These are phyloP conservation scores for Eucalyptus sp. DNA, from an alignment of 345 rosid species.

Conservation along the genomic window DNA sequence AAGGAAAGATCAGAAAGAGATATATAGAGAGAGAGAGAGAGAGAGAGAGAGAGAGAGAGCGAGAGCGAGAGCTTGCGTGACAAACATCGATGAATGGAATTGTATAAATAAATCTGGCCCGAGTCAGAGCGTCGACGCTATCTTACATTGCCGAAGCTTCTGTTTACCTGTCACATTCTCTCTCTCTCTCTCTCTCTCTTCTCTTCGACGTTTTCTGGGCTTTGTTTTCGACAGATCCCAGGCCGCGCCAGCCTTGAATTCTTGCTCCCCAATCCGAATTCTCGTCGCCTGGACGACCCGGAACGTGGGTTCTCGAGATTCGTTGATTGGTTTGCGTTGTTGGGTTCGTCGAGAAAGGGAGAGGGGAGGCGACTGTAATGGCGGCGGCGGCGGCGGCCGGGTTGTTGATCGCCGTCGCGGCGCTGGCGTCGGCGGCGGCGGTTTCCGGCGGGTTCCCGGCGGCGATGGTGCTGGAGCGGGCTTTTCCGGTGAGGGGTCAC, in stretches of 20 bases:
- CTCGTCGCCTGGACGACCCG: neutral
- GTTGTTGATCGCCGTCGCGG: conserved; percentile 1
- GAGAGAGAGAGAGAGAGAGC: neutral
- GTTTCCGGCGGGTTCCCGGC: conserved; percentile 16
- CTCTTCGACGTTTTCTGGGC: neutral
- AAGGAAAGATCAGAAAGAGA: neutral
- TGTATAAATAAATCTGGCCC: neutral
- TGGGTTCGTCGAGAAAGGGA: neutral
- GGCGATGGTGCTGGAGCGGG: conserved; percentile 16
- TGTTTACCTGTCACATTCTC: neutral
- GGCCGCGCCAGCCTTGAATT: neutral
- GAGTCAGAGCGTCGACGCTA: rapidly evolving
- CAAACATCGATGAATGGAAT: neutral
- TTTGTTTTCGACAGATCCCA: neutral
- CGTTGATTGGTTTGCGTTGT: neutral
- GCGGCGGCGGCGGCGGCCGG: neutral
- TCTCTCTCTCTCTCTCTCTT: neutral
- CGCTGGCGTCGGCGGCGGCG: conserved; percentile 3
- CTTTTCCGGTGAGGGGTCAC: conserved; percentile 40
- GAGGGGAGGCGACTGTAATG: neutral
- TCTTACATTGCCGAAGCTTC: neutral
- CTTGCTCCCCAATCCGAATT: neutral
- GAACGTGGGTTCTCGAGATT: neutral
- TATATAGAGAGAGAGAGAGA: neutral
- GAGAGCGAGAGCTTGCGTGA: neutral